Base-by-base conservation (phyloP, 768 basidiomycete species). In the Amanita subjunquillea region DNA sequence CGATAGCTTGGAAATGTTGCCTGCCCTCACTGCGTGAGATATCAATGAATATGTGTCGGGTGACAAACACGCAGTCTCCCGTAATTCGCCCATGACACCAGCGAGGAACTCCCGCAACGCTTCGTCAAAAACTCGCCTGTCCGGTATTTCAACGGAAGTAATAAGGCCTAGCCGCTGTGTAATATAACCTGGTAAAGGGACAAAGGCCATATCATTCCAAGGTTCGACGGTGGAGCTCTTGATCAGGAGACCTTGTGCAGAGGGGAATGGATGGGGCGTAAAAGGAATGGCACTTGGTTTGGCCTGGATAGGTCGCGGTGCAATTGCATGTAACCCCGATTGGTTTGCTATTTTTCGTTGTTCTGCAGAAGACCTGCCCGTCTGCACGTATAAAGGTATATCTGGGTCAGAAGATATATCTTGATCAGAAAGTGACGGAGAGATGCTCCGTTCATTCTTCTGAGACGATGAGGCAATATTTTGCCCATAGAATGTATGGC, bases 141-240 rank as follows among this genome's bases (percentile, higher is more conserved):
- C 69, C 3, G 85, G 84, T 75, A 85, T 79, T 58, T 84, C 82
- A 38, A 73, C 69, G 20, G 75, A 71, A 58, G 74, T 76, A 41
- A 80, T 69, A 23, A 68, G 69, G 45, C 64, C 65, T 59, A 93
- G 73, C 58, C 77, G 65, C 63, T 83, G 67, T 57, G 76, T 59
- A 54, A 87, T 70, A 56, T 67, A 62, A 45, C 77, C 70, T 3
- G 83, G 84, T 47, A 87, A 77, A 2, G 82, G 76, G 23, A 76
- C 71, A 59, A 85, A 85, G 8, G 73, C 65, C 3, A 75, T 71
- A 56, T 83, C 74, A 45, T 58, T 62, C 85, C 85, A 86, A 3
- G 80, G 78, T 57, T 82, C 76, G 50, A 81, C 62, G 46, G 67
- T 68, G 17, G 74, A 65, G 46, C 67, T 72, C 12, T 71, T 69